Conservation (phyloP, 202 grass and related monocot genomes). For the Bolboschoenoplectus hybrid region DNA sequence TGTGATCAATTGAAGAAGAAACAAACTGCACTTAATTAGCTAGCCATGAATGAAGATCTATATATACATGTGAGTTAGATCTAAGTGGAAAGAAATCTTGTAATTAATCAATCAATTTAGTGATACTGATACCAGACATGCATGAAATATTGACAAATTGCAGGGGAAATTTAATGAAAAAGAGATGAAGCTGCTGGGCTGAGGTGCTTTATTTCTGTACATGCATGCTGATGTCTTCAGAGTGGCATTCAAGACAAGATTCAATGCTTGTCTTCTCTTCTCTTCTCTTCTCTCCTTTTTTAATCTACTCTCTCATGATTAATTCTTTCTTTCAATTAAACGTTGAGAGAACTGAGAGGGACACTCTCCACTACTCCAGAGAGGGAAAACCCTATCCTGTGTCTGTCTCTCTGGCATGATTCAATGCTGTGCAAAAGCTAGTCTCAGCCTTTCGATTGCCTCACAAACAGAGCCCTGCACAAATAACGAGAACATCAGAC, state of each 20-base stretch:
- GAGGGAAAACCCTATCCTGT: constrained; percentile 14
- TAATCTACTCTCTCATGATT: neutral
- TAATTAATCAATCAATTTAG: constrained; percentile 28
- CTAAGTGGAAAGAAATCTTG: neutral
- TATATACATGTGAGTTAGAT: constrained; percentile 10
- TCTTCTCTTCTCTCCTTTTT: constrained; percentile 37
- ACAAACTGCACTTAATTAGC: neutral
- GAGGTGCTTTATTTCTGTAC: constrained; percentile 29
- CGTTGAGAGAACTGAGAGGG: constrained; percentile 14
- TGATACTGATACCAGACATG: constrained; percentile 2
- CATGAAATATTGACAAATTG: constrained; percentile 32
- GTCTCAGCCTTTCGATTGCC: neutral
- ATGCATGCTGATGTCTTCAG: constrained; percentile 29
- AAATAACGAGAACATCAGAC: neutral
- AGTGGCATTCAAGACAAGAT: constrained; percentile 44
- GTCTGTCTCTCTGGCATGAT: neutral
- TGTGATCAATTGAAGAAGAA: neutral
- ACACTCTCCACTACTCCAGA: neutral
- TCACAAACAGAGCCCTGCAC: neutral
- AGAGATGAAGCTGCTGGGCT: constrained; percentile 9
- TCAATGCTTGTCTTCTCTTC: constrained; percentile 47
- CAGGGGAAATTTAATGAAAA: neutral
- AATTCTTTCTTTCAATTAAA: neutral
- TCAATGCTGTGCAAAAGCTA: neutral
- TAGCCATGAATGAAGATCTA: constrained; percentile 13